Base-by-base conservation (phyloP, 2,329 filamentous ascomycete species). In the Diaporthe sp. region DNA sequence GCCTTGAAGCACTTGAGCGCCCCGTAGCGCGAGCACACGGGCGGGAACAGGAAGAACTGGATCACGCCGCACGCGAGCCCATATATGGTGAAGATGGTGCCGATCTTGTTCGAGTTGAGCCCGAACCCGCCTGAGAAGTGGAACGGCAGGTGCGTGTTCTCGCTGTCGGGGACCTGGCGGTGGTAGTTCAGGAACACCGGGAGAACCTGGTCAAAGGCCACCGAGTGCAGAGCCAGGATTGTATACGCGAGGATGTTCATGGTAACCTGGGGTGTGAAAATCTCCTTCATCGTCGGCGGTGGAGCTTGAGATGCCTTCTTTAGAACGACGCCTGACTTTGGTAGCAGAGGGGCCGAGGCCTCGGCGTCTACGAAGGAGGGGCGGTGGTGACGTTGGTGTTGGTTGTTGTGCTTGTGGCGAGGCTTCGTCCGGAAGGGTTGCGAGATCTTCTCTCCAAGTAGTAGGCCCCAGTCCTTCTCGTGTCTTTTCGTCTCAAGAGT, bases 181-280 rank as follows among this genome's bases (percentile, higher is more conserved):
- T 94, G 93, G 78, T 95, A 93, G 84, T 98, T 94, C 80, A 98
- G 90, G 83, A 98, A 98, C 0, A 98, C 95, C 4, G 95, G 94
- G 1, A 98, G 90, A 3, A 96, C 88, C 81, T 98, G 95, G 83
- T 98, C 96, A 81, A 92, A 98, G 0, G 95, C 92, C 53, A 97
- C 92, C 0, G 92, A 92, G 83, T 98, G 95, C 67, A 97, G 89
- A 0, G 95, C 94, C 25, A 98, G 88, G 68, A 97, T 88, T 1
- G 93, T 93, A 84, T 98, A 98, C 0, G 93, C 89, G 2, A 94
- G 77, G 1, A 98, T 87, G 78, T 96, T 94, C 73, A 97, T 88
- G 44, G 90, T 88, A 0, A 94, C 94, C 83, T 98, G 95, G 1
- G 87, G 87, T 0, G 92, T 93, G 79, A 98, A 92, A 9, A 97